Evolutionary conservation across 163 green algal genomes (phyloP), one percentile per base, ranked within the genome.

Genomic region (Volvox carteri): DNA sequence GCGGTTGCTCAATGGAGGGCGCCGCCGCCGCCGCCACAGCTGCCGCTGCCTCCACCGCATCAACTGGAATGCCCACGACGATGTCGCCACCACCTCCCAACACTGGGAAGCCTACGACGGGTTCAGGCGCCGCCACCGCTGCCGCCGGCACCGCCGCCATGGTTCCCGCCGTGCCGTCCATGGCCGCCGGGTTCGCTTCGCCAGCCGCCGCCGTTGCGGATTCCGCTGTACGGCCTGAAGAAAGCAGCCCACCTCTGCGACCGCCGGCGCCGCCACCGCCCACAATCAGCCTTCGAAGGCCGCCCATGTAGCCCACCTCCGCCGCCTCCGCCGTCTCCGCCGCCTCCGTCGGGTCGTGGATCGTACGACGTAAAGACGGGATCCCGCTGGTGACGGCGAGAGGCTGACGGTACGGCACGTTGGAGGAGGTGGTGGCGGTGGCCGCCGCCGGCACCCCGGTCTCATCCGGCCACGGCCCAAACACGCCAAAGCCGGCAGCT

Each of bases 221-320:
- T n/a, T n/a, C n/a, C n/a, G n/a, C n/a, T n/a, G n/a, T n/a, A n/a
- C n/a, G n/a, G n/a, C n/a, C n/a, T n/a, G n/a, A n/a, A n/a, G n/a
- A n/a, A n/a, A n/a, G n/a, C n/a, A n/a, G n/a, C n/a, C n/a, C n/a
- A n/a, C n/a, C n/a, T n/a, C 23, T 41, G 78, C 8, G 25, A 60
- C 78, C 58, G 58, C 39, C 39, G 39, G 56, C 12, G 37, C 54
- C 2, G 25, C 52, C 78, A 18, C 56, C 41, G 35, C 78, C 39
- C 23, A 86, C 39, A 12, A 46, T 23, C 56, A 87, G 18, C 44
- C 65, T 9, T 16, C 62, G 18, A 4, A 87, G 28, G 8, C 79
- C 79, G 3, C 79, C 79, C 16, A 87, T 6, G 44, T 87, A 87
- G 0, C 62, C 60, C 39, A 37, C 30, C 44, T 65, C 41, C 46